Conservation (phyloP, 345 rosid species). For the Adansonia digitata region DNA sequence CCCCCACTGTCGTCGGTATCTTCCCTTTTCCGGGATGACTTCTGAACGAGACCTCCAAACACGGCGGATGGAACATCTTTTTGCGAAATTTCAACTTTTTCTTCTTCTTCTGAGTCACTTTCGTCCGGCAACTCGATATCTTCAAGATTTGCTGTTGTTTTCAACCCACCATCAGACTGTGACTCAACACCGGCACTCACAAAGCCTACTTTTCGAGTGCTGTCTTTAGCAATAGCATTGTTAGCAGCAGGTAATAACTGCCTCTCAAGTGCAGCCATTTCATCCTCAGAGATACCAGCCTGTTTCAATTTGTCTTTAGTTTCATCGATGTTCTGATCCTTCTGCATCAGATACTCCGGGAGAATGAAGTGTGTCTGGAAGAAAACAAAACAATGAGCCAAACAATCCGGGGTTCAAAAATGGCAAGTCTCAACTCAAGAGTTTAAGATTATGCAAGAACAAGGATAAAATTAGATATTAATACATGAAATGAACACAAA, state of each 20-base stretch:
- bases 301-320: slow-evolving; percentile 82
- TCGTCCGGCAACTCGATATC: slow-evolving; percentile 84
- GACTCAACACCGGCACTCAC: slow-evolving; percentile 87
- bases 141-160: slow-evolving; percentile 48
- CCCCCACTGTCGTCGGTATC: slow-evolving; percentile 26
- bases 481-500: neutral
- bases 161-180: slow-evolving; percentile 44
- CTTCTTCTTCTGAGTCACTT: slow-evolving; percentile 69
- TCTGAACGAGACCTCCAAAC: slow-evolving; percentile 73
- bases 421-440: too few species aligned
- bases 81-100: slow-evolving; percentile 60
- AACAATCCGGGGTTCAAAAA: neutral
- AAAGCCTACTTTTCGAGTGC: slow-evolving; percentile 60
- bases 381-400: neutral
- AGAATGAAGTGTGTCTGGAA: slow-evolving; percentile 79
- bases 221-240: slow-evolving; percentile 37
- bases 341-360: slow-evolving; percentile 90
- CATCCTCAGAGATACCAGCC: slow-evolving; percentile 83
- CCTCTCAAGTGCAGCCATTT: slow-evolving; percentile 89
- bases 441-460: slow-evolving; percentile 1
- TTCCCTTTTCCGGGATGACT: slow-evolving; percentile 66
- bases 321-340: slow-evolving; percentile 81
- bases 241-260: slow-evolving; percentile 56
- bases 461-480: neutral
- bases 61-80: slow-evolving; percentile 83